Conservation (phyloP, 2,329 filamentous ascomycete genomes). For the Chaetomium globosum region DNA sequence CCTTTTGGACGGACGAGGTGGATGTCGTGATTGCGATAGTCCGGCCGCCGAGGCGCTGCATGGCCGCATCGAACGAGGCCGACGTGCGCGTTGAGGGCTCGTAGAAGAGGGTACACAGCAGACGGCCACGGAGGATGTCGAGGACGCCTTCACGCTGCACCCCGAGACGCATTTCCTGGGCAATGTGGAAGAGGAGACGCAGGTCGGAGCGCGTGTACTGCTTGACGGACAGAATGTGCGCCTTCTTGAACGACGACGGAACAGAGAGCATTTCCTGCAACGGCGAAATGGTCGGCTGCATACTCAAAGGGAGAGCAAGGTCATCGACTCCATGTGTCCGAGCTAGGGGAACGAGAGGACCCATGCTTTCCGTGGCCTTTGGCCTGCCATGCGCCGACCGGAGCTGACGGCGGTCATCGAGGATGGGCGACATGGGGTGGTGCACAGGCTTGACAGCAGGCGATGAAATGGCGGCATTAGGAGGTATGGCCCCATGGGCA, state of each 20-base stretch:
- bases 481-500: conserved; percentile 58
- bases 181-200: conserved; percentile 92
- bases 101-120: conserved; percentile 93
- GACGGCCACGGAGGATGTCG: conserved; percentile 79
- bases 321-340: conserved; percentile 47
- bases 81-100: conserved; percentile 96
- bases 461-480: conserved; percentile 57
- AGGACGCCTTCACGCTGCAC: conserved; percentile 91
- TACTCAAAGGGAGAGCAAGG: conserved; percentile 50
- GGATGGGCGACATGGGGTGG: conserved; percentile 37
- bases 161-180: conserved; percentile 94
- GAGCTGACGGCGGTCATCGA: conserved; percentile 33
- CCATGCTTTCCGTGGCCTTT: conserved; percentile 43
- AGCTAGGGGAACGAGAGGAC: conserved; percentile 34
- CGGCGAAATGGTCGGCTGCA: conserved; percentile 58
- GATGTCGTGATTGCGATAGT: conserved; percentile 80
- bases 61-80: conserved; percentile 93
- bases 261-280: conserved; percentile 73
- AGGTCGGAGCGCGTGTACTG: conserved; percentile 87
- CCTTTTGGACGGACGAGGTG: conserved; percentile 89
- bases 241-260: conserved; percentile 80
- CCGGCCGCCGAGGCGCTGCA: conserved; percentile 94
- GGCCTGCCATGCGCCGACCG: conserved; percentile 43
- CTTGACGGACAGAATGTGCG: conserved; percentile 88
- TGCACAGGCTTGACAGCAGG: conserved; percentile 55